A percentile compares a stretch with the other conserved stretches of the same genome.
These are phyloP conservation scores for Basidiobolus meristosporus DNA, from an alignment of 371 early-diverging fungal genomes.

Conservation along the genomic window DNA sequence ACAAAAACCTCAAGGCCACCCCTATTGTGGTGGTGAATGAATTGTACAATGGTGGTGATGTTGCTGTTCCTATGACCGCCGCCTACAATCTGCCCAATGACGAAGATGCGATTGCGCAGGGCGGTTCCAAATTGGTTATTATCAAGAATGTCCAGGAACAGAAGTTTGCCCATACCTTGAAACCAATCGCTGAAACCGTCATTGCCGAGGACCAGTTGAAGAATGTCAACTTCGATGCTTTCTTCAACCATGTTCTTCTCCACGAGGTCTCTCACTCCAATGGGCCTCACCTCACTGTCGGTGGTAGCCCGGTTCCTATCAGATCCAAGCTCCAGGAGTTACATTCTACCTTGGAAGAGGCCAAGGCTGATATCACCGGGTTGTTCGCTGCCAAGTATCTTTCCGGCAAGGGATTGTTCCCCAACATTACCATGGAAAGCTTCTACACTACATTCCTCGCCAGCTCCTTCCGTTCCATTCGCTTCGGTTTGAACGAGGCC, in stretches of 20 bases:
- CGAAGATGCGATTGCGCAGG: slow-evolving; percentile 50
- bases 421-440: slow-evolving; percentile 28
- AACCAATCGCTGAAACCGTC: slow-evolving; percentile 40
- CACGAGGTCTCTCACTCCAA: slow-evolving; percentile 67
- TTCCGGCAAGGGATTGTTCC: slow-evolving; percentile 34
- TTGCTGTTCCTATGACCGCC: slow-evolving; percentile 50
- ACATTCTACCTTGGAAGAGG: slow-evolving; percentile 62
- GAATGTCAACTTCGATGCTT: slow-evolving; percentile 44
- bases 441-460: slow-evolving; percentile 66
- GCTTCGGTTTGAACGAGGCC: slow-evolving; percentile 62
- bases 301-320: slow-evolving; percentile 27
- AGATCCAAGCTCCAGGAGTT: slow-evolving; percentile 47
- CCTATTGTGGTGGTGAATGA: slow-evolving; percentile 69
- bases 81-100: slow-evolving; percentile 74
- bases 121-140: slow-evolving; percentile 55
- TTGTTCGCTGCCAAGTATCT: slow-evolving; percentile 51
- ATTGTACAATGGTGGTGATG: slow-evolving; percentile 52
- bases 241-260: slow-evolving; percentile 55
- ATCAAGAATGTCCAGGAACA: slow-evolving; percentile 66
- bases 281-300: slow-evolving; percentile 46
- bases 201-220: slow-evolving; percentile 26
- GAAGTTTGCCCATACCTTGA: slow-evolving; percentile 31
- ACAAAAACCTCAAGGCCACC: slow-evolving; percentile 38
- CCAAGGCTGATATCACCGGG: slow-evolving; percentile 67
- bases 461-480: slow-evolving; percentile 58